Base-by-base conservation (phyloP, 169 alveolate species). In the Eimeria praecox region DNA sequence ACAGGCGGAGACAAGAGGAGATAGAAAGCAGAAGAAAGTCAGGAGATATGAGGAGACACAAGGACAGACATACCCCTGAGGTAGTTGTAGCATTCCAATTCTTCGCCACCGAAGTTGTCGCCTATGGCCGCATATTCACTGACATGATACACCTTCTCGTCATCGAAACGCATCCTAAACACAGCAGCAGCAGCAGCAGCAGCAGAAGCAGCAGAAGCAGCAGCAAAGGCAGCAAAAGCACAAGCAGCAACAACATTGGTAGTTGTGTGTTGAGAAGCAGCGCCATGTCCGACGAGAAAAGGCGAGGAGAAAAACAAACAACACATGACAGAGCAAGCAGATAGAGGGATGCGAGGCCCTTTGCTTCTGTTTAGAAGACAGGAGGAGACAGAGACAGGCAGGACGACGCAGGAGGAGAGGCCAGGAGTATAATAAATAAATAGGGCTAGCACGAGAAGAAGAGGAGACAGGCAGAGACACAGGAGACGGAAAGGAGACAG, bases 101-200 rank as follows among this genome's bases (percentile, higher is more conserved):
- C 99, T 86, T 97, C 98, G n/a, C 99, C 99, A 59, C 99, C 99
- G 87, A 97, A 98, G 95, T 97, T 97, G 95, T 98, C 98, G 52
- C 96, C 97, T 85, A 95, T 92, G 12, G 98, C 99, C 66, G 98
- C 98, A 83, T 98, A 97, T 85, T 98, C 98, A 46, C 98, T 96
- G 14, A 98, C 99, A 40, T 97, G 96, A 33, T 97, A 97, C 20
- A 99, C 99, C 89, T 94, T 96, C 62, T 98, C 99, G 96, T 99
- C 99, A 96, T 99, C 99, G 95, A 98, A 99, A 88, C 98, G 98
- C 42, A 96, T 95, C 99, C 99, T 87, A 59, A 5, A 49, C 56
- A 49, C 56, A 49, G 56, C 56, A 49, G 56, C 56, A 49, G 56
- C 56, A 49, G 56, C 56, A 49, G 56, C 56, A 49, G 56, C 5